phyloP scores from a whole-genome alignment of 2,329 filamentous ascomycete genomes.

The Dendrostoma leiphaemia region DNA sequence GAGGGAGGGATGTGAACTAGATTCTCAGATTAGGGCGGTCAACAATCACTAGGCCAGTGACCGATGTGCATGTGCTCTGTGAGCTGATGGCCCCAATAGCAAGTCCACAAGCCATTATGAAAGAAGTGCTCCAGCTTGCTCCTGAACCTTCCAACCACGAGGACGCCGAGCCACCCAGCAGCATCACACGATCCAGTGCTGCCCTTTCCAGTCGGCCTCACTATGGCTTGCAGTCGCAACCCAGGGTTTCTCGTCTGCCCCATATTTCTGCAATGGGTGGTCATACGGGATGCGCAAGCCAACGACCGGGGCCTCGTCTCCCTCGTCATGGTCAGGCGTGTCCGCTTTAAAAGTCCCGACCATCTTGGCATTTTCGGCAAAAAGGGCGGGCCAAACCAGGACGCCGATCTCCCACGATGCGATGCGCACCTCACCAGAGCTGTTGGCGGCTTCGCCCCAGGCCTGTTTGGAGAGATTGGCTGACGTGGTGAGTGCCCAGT shows the following conservation, averaged over 20 bases:
- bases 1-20: background rate
- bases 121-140: too few species aligned
- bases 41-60: background rate
- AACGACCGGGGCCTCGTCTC: constrained; percentile 43
- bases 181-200: constrained; percentile 33
- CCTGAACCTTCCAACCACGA: too few species aligned
- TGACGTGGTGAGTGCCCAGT: constrained; percentile 87
- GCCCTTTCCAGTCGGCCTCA: constrained; percentile 61
- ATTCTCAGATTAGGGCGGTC: background rate
- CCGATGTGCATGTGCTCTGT: background rate
- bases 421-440: constrained; percentile 62
- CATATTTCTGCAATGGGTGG: constrained; percentile 69
- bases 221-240: constrained; percentile 60
- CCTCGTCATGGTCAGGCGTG: constrained; percentile 36
- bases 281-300: constrained; percentile 82
- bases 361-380: constrained; percentile 56
- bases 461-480: constrained; percentile 90
- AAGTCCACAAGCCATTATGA: background rate
- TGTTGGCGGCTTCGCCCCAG: constrained; percentile 68
- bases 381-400: constrained; percentile 71
- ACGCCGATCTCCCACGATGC: constrained; percentile 85
- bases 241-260: constrained; percentile 68
- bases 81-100: too few species aligned
- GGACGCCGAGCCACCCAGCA: too few species aligned
- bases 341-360: constrained; percentile 66